Evolutionary conservation across 2,329 filamentous ascomycete species (phyloP).

Genomic region (Arthrobotrys iridis): DNA sequence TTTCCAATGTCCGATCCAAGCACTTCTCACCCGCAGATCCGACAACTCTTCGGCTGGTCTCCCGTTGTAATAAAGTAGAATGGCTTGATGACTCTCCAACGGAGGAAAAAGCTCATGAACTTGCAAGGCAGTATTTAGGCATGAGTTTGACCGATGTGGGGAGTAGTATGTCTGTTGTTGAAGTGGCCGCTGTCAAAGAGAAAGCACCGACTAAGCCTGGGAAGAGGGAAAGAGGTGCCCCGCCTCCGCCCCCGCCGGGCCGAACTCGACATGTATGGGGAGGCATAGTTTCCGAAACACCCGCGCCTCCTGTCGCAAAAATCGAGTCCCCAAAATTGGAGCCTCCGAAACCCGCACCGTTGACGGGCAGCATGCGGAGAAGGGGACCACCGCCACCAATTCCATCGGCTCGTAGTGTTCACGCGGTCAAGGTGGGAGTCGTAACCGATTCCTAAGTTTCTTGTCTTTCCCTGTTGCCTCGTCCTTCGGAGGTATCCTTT

Average conservation of each 20-base stretch:
- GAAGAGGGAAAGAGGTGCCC: conserved; percentile 58
- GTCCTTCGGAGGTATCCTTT: too few relatives aligned
- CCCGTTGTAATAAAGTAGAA: conserved; percentile 76
- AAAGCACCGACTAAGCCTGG: conserved; percentile 85
- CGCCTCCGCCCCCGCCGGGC: conserved; percentile 42
- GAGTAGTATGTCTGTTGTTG: conserved; percentile 78
- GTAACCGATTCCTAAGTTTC: conserved; percentile 16
- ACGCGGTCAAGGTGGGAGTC: conserved; percentile 35
- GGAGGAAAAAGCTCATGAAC: conserved; percentile 60
- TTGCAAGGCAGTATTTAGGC: conserved; percentile 69
- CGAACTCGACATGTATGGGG: conserved; percentile 36
- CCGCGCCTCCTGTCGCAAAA: neutral
- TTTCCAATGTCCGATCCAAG: conserved; percentile 72
- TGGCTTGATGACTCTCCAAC: conserved; percentile 68
- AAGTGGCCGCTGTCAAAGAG: conserved; percentile 81
- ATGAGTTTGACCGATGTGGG: conserved; percentile 76
- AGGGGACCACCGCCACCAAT: conserved; percentile 41
- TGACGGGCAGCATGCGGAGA: conserved; percentile 22
- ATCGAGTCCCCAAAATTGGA: neutral
- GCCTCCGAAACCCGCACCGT: conserved; percentile 3
- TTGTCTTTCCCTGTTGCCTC: neutral
- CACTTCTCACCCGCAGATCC: conserved; percentile 85
- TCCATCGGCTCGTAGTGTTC: conserved; percentile 41
- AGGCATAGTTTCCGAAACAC: conserved; percentile 32
- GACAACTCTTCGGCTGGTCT: conserved; percentile 79